A percentile compares a stretch with the other conserved stretches of the same genome.
These are phyloP conservation scores for Yarrowia alimentaria DNA, from an alignment of 805 yeast genomes.

Conservation along the genomic window DNA sequence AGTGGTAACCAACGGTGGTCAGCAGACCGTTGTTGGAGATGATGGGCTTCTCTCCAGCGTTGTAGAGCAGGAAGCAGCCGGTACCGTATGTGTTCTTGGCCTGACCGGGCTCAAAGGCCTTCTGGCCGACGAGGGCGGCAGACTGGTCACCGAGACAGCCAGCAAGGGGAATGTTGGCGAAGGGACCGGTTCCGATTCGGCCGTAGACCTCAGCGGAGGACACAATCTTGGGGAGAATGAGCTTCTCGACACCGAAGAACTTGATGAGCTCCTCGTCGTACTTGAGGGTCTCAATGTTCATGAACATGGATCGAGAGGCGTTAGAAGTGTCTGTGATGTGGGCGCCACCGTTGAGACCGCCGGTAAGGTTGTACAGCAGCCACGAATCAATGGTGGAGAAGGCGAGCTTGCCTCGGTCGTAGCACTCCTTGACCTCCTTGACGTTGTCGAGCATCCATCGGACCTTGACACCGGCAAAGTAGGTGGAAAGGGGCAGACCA, in stretches of 20 bases:
- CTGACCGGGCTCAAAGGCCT: conserved; percentile 77
- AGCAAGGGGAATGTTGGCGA: conserved; percentile 68
- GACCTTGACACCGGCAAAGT: conserved; percentile 86
- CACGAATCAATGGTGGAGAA: conserved; percentile 95
- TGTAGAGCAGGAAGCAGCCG: conserved; percentile 86
- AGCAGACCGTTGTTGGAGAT: conserved; percentile 76
- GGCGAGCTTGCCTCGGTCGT: conserved; percentile 75
- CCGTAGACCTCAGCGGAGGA: conserved; percentile 81
- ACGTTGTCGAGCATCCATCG: conserved; percentile 86
- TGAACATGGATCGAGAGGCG: conserved; percentile 86
- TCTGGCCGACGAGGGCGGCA: conserved; percentile 89
- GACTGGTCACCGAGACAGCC: conserved; percentile 95
- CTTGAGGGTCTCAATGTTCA: conserved; percentile 72
- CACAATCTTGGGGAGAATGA: conserved; percentile 72
- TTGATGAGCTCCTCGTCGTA: conserved; percentile 74
- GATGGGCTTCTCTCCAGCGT: conserved; percentile 74
- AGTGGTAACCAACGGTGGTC: conserved; percentile 89
- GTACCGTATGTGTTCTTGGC: conserved; percentile 97
- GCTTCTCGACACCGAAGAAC: conserved; percentile 76
- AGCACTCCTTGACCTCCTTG: conserved; percentile 60
- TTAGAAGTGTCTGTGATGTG: conserved; percentile 86
- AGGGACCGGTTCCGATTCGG: conserved; percentile 50
- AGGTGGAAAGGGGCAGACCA: conserved; percentile 87
- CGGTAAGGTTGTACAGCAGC: conserved; percentile 81
- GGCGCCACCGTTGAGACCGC: conserved; percentile 51